phyloP scores from a whole-genome alignment of 2,329 filamentous ascomycete species.

The Aspergillus persii region DNA sequence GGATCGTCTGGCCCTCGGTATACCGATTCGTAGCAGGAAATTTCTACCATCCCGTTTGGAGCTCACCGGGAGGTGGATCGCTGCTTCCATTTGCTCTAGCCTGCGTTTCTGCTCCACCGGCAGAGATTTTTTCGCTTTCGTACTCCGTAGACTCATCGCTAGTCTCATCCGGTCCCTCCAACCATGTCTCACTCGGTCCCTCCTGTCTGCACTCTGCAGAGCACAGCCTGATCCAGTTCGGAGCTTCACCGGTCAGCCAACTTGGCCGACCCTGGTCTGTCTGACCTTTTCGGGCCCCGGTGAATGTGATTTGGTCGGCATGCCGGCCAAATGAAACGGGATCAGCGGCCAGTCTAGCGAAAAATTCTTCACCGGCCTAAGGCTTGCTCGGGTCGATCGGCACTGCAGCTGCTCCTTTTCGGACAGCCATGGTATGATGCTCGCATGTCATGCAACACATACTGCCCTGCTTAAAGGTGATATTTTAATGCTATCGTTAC shows the following conservation, averaged over 20 bases:
- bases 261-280: not conserved
- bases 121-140: not conserved
- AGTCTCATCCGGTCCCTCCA: not conserved
- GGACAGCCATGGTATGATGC: not conserved
- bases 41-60: conserved; percentile 8
- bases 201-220: not conserved
- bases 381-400: not conserved
- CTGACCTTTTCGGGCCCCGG: conserved; percentile 10
- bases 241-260: conserved; percentile 6
- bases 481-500: not conserved
- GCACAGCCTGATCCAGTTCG: conserved; percentile 1
- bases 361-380: not conserved
- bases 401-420: not conserved
- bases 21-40: conserved; percentile 1
- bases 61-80: conserved; percentile 12
- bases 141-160: not conserved
- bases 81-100: not conserved
- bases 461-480: not conserved
- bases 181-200: not conserved
- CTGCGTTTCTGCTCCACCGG: not conserved
- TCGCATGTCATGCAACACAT: not conserved
- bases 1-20: not conserved
- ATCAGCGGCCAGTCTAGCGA: not conserved
- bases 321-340: conserved; percentile 3
- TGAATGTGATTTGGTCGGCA: conserved; percentile 8